Evolutionary conservation across 768 basidiomycete species (phyloP).

Genomic region (Sarcomyxa edulis): DNA sequence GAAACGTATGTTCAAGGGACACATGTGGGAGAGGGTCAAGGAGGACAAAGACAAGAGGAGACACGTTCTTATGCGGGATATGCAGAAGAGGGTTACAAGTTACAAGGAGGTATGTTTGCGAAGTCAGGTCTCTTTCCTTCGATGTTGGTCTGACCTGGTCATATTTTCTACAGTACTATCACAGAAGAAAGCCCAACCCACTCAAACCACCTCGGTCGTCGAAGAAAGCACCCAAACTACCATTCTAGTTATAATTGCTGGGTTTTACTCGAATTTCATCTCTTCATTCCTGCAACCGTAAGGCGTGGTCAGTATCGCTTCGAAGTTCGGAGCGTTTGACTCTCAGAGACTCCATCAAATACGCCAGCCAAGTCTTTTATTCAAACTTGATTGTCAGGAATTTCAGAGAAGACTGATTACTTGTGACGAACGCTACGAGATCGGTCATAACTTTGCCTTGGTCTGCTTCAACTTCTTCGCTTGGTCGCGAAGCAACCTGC

Average conservation of each 20-base stretch:
- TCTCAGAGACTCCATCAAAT: too few relatives aligned
- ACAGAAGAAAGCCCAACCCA: slow-evolving; percentile 49
- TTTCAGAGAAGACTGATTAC: too few relatives aligned
- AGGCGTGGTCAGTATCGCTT: too few relatives aligned
- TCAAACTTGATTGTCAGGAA: too few relatives aligned
- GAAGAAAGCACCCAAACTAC: slow-evolving; percentile 54
- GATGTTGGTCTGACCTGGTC: slow-evolving; percentile 4
- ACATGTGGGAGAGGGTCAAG: slow-evolving; percentile 71
- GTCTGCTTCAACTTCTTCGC: slow-evolving; percentile 26
- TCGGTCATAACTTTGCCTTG: slow-evolving; percentile 19
- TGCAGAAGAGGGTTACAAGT: slow-evolving; percentile 58
- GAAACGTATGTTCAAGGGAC: slow-evolving; percentile 92
- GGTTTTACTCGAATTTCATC: too few relatives aligned
- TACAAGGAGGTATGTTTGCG: slow-evolving; percentile 56
- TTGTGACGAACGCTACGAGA: too few relatives aligned
- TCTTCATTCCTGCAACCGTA: too few relatives aligned
- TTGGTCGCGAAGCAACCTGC: slow-evolving; percentile 44
- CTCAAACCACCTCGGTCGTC: slow-evolving; percentile 45
- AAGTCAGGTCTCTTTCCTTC: slow-evolving; percentile 1
- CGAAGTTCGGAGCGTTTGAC: too few relatives aligned
- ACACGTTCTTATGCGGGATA: slow-evolving; percentile 59
- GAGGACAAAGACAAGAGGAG: slow-evolving; percentile 41
- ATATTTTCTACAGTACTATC: slow-evolving; percentile 32
- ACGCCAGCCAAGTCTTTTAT: too few relatives aligned
- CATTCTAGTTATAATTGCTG: too few relatives aligned